Conservation (phyloP, 768 basidiomycete species). For the Mycena capillaripes region DNA sequence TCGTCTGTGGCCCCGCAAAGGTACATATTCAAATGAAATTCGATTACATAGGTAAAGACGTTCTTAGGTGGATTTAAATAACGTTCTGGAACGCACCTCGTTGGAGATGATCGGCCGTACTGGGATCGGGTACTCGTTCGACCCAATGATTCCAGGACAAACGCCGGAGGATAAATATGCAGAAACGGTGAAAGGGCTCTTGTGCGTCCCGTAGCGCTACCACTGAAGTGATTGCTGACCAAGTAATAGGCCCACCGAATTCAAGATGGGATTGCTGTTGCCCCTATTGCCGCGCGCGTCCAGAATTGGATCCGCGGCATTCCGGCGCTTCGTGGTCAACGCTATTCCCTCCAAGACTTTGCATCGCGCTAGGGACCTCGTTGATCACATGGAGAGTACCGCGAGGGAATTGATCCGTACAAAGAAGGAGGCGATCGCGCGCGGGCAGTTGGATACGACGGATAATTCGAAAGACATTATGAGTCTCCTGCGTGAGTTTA, state of each 20-base stretch:
- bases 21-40: neutral
- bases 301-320: neutral
- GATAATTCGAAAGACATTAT: neutral
- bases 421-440: neutral
- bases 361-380: neutral
- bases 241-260: neutral
- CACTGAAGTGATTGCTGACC: neutral
- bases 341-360: neutral
- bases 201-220: neutral
- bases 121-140: constrained; percentile 18
- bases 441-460: neutral
- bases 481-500: neutral
- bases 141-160: neutral
- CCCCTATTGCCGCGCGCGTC: neutral
- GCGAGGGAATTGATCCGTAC: neutral
- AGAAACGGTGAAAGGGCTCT: neutral
- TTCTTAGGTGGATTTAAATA: constrained; percentile 5
- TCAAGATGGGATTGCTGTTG: neutral
- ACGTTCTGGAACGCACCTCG: neutral
- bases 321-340: neutral
- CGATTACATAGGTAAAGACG: too few species aligned
- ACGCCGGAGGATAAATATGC: neutral
- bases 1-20: neutral
- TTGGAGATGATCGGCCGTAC: neutral
- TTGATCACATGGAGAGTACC: neutral